A percentile compares a stretch with the other conserved stretches of the same genome.
phyloP scores from a whole-genome alignment of 2,329 filamentous ascomycete species.

The Rutstroemia sp. region DNA sequence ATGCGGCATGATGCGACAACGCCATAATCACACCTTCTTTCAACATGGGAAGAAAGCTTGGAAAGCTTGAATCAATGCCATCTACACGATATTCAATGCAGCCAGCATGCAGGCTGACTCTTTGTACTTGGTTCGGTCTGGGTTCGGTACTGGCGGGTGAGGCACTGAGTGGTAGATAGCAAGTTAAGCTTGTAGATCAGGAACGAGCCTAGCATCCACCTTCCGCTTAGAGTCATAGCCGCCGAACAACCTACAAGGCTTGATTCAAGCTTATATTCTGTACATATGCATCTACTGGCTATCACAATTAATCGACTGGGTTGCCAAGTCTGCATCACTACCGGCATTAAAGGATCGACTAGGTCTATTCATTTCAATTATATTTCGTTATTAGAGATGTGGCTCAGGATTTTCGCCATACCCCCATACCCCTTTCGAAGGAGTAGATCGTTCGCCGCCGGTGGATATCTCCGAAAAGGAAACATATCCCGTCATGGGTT shows the following conservation, averaged over 20 bases:
- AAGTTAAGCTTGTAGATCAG: neutral
- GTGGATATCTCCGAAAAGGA: neutral
- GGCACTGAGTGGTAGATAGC: too few relatives aligned
- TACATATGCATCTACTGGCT: neutral
- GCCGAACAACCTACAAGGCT: constrained; percentile 3
- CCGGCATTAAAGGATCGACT: neutral
- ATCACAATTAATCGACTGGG: too few relatives aligned
- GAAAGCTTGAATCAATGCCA: too few relatives aligned
- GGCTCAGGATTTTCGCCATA: too few relatives aligned
- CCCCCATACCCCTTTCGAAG: neutral
- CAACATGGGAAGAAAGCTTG: too few relatives aligned
- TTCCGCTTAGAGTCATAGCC: constrained; percentile 4
- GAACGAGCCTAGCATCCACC: neutral
- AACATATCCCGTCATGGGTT: neutral
- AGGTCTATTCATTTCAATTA: neutral
- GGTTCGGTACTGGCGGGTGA: too few relatives aligned
- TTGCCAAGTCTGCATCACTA: neutral
- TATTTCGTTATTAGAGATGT: too few relatives aligned
- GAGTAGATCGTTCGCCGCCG: neutral
- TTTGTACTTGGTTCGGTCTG: too few relatives aligned
- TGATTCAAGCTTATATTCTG: constrained; percentile 8
- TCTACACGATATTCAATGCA: too few relatives aligned
- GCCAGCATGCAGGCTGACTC: too few relatives aligned
- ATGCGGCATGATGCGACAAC: too few relatives aligned
- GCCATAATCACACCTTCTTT: too few relatives aligned